A percentile compares a stretch with the other conserved stretches of the same genome.
phyloP scores from a whole-genome alignment of 2,329 filamentous ascomycete species.

The Tolypocladium album region DNA sequence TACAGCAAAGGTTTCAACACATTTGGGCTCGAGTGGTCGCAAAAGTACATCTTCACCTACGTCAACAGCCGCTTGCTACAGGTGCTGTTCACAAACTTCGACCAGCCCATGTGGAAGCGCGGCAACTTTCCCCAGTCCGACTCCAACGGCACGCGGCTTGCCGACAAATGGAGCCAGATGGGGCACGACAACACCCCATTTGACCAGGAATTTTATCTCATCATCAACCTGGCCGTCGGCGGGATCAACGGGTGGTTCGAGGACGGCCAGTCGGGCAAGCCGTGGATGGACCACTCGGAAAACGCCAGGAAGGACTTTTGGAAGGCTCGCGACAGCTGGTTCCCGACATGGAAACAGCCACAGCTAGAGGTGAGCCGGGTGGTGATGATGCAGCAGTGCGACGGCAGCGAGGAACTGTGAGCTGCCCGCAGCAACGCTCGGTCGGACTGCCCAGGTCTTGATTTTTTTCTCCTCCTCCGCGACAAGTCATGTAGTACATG shows the following conservation, averaged over 20 bases:
- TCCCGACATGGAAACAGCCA: conserved; percentile 59
- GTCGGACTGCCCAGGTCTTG: too few species aligned
- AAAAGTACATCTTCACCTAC: conserved; percentile 83
- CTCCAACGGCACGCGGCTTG: conserved; percentile 53
- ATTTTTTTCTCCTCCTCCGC: too few species aligned
- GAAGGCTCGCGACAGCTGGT: conserved; percentile 54
- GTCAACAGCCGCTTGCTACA: conserved; percentile 71
- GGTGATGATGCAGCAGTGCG: conserved; percentile 59
- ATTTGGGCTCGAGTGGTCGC: conserved; percentile 75
- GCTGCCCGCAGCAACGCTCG: background rate
- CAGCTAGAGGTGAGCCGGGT: conserved; percentile 61
- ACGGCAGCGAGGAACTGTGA: conserved; percentile 44
- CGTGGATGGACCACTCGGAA: conserved; percentile 61
- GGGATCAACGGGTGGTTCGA: conserved; percentile 77
- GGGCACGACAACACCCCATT: conserved; percentile 57
- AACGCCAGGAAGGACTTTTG: conserved; percentile 70
- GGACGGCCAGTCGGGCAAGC: conserved; percentile 61
- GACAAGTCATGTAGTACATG: background rate
- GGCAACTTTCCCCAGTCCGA: conserved; percentile 56
- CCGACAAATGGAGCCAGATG: conserved; percentile 53
- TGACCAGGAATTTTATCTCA: conserved; percentile 65
- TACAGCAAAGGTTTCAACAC: conserved; percentile 62
- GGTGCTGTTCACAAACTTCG: conserved; percentile 69
- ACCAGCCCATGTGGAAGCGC: conserved; percentile 55
- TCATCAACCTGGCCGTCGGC: conserved; percentile 66